Evolutionary conservation across 2,329 filamentous ascomycete genomes (phyloP), one percentile per base, ranked within the genome.

Genomic region (Alternaria infectoria): DNA sequence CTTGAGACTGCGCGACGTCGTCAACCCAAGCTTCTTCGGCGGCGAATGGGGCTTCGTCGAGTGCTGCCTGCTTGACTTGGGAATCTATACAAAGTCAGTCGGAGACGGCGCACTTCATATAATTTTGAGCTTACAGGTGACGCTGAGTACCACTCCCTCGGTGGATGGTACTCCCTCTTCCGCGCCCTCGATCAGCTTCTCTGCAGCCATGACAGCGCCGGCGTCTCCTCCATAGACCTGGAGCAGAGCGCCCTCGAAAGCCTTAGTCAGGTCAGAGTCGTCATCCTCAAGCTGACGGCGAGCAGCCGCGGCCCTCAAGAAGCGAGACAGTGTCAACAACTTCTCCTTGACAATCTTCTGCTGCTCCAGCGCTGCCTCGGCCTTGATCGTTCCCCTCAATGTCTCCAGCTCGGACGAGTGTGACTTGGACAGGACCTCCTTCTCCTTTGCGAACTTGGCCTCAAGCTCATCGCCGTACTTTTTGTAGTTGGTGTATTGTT

Each of bases 161-260:
- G 91, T 90, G 69, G 87, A 90, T 67, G 83, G 81, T 2, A 92
- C 88, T 62, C 84, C 84, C 68, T 95, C 91, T 13, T 89, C 85
- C 25, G 88, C 85, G 32, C 91, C 92, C 62, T 92, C 85, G 59
- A 93, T 91, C 61, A 96, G 85, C 83, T 92, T 93, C 74, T 92
- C 81, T 82, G 93, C 93, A 60, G 91, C 88, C 57, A 87, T 83
- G 23, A 96, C 91, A 54, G 91, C 92, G 69, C 83, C 86, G 67
- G 91, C 87, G 73, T 95, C 91, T 50, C 92, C 93, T 49, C 89
- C 88, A 80, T 96, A 96, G 30, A 96, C 90, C 64, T 90, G 86
- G 50, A 93, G 84, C 61, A 96, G 84, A 32, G 93, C 89, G 56
- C 92, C 92, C 81, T 96, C 92, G 63, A 96, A 89, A 36, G 92